Evolutionary conservation across 2,329 filamentous ascomycete genomes (phyloP).

Genomic region (Microsporum ferrugineum): DNA sequence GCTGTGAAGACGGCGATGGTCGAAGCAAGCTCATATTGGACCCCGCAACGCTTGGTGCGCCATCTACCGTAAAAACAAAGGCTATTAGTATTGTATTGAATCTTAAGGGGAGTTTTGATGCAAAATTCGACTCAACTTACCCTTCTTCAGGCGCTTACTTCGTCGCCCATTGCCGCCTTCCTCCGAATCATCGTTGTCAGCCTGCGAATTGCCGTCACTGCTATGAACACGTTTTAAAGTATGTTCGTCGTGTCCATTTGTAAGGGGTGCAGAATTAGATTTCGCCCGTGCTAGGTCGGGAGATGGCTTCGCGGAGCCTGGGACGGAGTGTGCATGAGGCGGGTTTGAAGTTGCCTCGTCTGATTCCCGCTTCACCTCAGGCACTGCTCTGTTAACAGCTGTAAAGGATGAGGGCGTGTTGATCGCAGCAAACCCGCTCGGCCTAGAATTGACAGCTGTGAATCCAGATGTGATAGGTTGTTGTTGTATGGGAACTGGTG

Average conservation of each 20-base stretch:
- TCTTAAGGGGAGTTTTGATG: neutral
- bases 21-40: slow-evolving; percentile 95
- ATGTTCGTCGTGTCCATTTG: slow-evolving; percentile 43
- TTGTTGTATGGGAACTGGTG: slow-evolving; percentile 19
- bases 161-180: slow-evolving; percentile 55
- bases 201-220: slow-evolving; percentile 39
- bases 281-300: slow-evolving; percentile 51
- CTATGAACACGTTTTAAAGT: slow-evolving; percentile 69
- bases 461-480: slow-evolving; percentile 43
- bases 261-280: slow-evolving; percentile 41
- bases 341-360: slow-evolving; percentile 49
- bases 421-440: slow-evolving; percentile 48
- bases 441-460: slow-evolving; percentile 57
- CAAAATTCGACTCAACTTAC: slow-evolving; percentile 35
- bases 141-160: slow-evolving; percentile 88
- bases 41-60: slow-evolving; percentile 72
- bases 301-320: slow-evolving; percentile 44
- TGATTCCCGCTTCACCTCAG: slow-evolving; percentile 39
- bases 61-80: slow-evolving; percentile 22
- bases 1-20: slow-evolving; percentile 52
- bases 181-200: slow-evolving; percentile 45
- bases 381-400: slow-evolving; percentile 29
- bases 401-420: slow-evolving; percentile 41
- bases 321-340: slow-evolving; percentile 50
- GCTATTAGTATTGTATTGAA: slow-evolving; percentile 13